A percentile compares a stretch with the other conserved stretches of the same genome.
These are phyloP conservation scores for Beauveria caledonica DNA, from an alignment of 2,329 filamentous ascomycete species.

Conservation along the genomic window DNA sequence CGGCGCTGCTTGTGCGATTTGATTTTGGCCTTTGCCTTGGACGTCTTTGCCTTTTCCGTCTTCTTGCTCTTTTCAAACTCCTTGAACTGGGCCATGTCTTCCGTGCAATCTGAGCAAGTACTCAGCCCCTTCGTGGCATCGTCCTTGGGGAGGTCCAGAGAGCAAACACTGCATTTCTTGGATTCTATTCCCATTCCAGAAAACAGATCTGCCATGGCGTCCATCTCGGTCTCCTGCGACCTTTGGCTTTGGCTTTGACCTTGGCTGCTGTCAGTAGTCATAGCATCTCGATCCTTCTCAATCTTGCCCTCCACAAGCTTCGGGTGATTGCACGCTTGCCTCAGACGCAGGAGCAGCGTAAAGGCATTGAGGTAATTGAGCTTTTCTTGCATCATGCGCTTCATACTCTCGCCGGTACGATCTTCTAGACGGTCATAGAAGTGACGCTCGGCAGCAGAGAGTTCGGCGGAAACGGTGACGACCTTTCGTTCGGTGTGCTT, in stretches of 20 bases:
- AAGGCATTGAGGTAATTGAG: constrained; percentile 90
- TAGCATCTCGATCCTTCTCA: constrained; percentile 77
- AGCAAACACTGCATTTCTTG: constrained; percentile 79
- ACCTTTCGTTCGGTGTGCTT: constrained; percentile 89
- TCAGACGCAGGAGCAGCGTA: constrained; percentile 78
- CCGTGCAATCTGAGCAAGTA: constrained; percentile 65
- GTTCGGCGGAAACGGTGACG: constrained; percentile 67
- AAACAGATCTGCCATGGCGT: constrained; percentile 78
- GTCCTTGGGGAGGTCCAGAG: constrained; percentile 53
- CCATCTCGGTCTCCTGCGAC: constrained; percentile 56
- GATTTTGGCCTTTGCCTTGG: constrained; percentile 18
- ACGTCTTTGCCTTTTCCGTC: constrained; percentile 27
- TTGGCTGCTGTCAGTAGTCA: constrained; percentile 53
- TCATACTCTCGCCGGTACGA: constrained; percentile 77
- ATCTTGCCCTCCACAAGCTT: constrained; percentile 79
- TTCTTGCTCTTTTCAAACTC: constrained; percentile 30
- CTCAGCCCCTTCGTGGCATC: constrained; percentile 33
- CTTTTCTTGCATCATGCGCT: constrained; percentile 78
- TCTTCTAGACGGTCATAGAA: constrained; percentile 82
- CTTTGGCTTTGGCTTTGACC: constrained; percentile 40
- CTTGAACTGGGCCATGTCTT: constrained; percentile 59
- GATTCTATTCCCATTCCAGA: constrained; percentile 71
- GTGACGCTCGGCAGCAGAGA: constrained; percentile 68
- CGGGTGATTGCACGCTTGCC: constrained; percentile 93
- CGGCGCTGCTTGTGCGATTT: constrained; percentile 6